These are phyloP conservation scores for Mortierella sp. DNA, from an alignment of 371 early-diverging fungal species.

Conservation along the genomic window DNA sequence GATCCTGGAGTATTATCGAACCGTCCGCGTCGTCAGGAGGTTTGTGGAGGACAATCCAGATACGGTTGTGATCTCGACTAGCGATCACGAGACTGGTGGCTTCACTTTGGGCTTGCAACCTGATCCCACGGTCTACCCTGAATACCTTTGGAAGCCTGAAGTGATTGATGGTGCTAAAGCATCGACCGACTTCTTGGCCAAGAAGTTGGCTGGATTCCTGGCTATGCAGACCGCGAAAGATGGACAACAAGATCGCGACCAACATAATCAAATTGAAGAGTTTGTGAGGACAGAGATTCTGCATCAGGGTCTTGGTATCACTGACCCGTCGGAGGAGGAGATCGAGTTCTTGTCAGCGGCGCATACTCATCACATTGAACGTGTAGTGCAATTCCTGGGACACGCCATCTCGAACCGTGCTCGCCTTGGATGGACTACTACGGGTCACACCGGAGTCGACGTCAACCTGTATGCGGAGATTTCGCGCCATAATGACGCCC, in stretches of 20 bases:
- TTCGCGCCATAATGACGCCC: slow-evolving; percentile 19
- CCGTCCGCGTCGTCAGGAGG: slow-evolving; percentile 74
- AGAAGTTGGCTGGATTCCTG: slow-evolving; percentile 24
- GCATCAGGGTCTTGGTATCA: slow-evolving; percentile 72
- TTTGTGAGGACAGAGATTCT: slow-evolving; percentile 63
- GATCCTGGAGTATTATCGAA: slow-evolving; percentile 89
- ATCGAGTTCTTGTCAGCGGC: slow-evolving; percentile 58
- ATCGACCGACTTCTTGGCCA: slow-evolving; percentile 66
- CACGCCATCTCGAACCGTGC: slow-evolving; percentile 79
- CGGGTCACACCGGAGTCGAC: slow-evolving; percentile 94
- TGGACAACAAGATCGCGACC: background rate
- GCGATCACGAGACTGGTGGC: slow-evolving; percentile 98
- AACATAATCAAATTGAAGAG: slow-evolving; percentile 9
- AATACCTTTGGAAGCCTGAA: slow-evolving; percentile 90
- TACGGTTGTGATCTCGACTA: slow-evolving; percentile 87
- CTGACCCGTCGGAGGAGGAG: slow-evolving; percentile 75
- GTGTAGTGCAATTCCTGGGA: slow-evolving; percentile 66
- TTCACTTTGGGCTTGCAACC: slow-evolving; percentile 82
- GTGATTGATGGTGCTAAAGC: slow-evolving; percentile 71
- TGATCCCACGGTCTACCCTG: slow-evolving; percentile 68
- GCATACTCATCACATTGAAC: slow-evolving; percentile 22
- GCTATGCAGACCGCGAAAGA: background rate
- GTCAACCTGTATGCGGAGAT: slow-evolving; percentile 91
- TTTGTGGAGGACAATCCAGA: slow-evolving; percentile 82
- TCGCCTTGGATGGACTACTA: slow-evolving; percentile 88